Conservation (phyloP, 257 asterid species). For the Ocimum tenuiflorum region DNA sequence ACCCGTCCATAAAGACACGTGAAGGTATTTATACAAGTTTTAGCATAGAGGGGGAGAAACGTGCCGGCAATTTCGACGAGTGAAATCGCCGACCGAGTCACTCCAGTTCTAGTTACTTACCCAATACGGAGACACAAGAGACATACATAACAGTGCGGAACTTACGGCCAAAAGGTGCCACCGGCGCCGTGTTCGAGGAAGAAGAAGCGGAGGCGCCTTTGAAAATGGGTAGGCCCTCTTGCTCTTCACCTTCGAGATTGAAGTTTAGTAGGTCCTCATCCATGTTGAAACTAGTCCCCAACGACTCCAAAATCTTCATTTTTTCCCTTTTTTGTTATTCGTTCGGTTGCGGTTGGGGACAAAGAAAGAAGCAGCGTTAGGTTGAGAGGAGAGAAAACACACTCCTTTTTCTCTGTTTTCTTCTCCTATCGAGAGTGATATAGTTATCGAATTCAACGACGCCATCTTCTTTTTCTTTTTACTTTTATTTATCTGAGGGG, state of each 20-base stretch:
- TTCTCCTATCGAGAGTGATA: slow-evolving; percentile 17
- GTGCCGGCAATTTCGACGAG: slow-evolving; percentile 19
- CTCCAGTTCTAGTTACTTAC: slow-evolving; percentile 3
- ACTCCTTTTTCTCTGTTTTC: slow-evolving; percentile 4
- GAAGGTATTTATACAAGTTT: neutral
- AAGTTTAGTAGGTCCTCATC: slow-evolving; percentile 70
- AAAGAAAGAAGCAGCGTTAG: slow-evolving; percentile 9
- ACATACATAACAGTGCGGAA: slow-evolving; percentile 28
- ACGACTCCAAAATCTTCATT: slow-evolving; percentile 49
- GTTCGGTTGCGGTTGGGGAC: neutral
- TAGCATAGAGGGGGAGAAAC: too few species aligned
- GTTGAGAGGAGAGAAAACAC: slow-evolving; percentile 8
- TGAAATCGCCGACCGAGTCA: slow-evolving; percentile 27
- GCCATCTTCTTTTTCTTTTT: neutral
- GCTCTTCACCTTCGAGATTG: slow-evolving; percentile 47
- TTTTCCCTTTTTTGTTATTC: neutral
- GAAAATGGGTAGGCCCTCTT: slow-evolving; percentile 14
- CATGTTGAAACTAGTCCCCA: slow-evolving; percentile 31
- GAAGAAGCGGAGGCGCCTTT: slow-evolving; percentile 25
- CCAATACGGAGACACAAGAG: neutral
- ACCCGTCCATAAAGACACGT: slow-evolving; percentile 14
- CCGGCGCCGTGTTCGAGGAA: slow-evolving; percentile 21
- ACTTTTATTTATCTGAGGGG: neutral
- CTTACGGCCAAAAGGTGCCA: slow-evolving; percentile 26
- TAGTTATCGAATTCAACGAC: slow-evolving; percentile 35